A percentile compares a stretch with the other conserved stretches of the same genome.
These are phyloP conservation scores for Candolleomyces eurysporus DNA, from an alignment of 768 basidiomycete species.

Conservation along the genomic window DNA sequence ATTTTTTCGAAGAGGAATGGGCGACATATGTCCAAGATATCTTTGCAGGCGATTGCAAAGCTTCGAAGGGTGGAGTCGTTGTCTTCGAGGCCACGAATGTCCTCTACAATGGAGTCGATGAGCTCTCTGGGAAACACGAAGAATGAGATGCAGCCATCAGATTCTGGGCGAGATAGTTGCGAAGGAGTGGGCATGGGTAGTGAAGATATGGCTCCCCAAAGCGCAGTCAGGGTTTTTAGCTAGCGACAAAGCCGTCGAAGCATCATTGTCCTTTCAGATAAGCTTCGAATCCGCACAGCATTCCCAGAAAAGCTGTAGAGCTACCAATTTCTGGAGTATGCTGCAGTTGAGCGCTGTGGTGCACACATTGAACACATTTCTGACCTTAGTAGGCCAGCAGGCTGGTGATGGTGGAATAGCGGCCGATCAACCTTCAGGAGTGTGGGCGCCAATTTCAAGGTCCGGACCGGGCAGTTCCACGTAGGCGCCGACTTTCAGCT, in stretches of 20 bases:
- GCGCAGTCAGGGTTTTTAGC: too few relatives aligned
- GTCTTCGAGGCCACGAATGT: background rate
- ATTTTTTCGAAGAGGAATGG: background rate
- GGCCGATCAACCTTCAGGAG: too few relatives aligned
- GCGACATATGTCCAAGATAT: background rate
- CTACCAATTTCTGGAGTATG: too few relatives aligned
- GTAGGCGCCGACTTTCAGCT: background rate
- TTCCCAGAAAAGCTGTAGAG: too few relatives aligned
- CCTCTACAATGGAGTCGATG: background rate
- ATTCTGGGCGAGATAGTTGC: background rate
- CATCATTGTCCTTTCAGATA: too few relatives aligned
- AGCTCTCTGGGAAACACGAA: background rate
- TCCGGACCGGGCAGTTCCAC: background rate
- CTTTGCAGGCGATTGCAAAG: background rate
- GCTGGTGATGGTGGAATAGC: too few relatives aligned
- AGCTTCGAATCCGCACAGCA: too few relatives aligned
- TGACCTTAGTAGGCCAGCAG: too few relatives aligned
- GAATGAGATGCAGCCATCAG: background rate
- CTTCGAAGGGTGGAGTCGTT: background rate
- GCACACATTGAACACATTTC: too few relatives aligned
- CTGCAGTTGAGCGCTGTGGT: too few relatives aligned
- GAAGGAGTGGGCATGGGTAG: background rate
- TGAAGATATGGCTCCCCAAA: too few relatives aligned
- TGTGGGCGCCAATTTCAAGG: background rate
- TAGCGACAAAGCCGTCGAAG: too few relatives aligned